Evolutionary conservation across 257 asterid species (phyloP).

Genomic region (Apocynum venetum): DNA sequence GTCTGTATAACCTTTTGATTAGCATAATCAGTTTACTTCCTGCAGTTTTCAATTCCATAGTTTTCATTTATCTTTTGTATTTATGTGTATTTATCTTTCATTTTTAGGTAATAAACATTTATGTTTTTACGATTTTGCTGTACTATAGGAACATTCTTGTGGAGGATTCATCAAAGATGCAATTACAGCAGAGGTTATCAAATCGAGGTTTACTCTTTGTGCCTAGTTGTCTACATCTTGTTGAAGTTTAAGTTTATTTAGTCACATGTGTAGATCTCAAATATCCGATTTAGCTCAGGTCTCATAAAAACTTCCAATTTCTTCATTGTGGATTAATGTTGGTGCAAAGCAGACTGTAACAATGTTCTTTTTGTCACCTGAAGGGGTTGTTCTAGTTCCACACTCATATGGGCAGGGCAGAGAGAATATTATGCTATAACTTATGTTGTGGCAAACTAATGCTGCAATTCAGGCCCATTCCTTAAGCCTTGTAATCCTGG

Average conservation of each 20-base stretch:
- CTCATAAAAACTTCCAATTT: background rate
- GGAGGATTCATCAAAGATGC: conserved; percentile 51
- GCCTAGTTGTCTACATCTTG: background rate
- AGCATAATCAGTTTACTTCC: background rate
- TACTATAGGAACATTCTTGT: conserved; percentile 66
- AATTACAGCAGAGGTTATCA: conserved; percentile 50
- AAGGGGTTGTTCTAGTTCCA: background rate
- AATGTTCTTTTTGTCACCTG: background rate
- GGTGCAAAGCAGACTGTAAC: background rate
- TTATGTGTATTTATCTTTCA: background rate
- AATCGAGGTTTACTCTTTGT: conserved; percentile 46
- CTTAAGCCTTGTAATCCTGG: background rate
- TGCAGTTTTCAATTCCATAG: background rate
- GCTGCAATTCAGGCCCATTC: background rate
- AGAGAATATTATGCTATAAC: background rate
- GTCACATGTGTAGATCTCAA: background rate
- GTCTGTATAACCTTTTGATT: background rate
- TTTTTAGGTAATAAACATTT: background rate
- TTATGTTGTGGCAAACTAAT: background rate
- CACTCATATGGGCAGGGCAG: background rate
- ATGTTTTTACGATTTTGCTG: conserved; percentile 6
- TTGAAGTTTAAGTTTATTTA: background rate
- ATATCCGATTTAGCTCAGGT: background rate
- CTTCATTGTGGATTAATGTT: background rate
- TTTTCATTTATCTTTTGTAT: background rate